Conservation (phyloP, 2,329 filamentous ascomycete genomes). For the Exophiala lecanii-corni region DNA sequence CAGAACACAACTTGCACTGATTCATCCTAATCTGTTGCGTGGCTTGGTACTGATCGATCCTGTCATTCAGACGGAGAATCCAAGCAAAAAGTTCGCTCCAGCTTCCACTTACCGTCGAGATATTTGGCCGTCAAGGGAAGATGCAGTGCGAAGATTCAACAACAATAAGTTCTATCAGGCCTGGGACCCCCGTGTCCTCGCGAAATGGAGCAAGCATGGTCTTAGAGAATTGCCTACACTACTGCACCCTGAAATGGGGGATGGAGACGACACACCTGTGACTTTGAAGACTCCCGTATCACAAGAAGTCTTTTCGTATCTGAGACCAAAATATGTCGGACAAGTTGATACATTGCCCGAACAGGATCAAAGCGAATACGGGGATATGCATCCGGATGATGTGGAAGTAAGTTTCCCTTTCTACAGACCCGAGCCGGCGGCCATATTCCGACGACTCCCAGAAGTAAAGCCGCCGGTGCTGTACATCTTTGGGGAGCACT, state of each 20-base stretch:
- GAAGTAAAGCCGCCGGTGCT: constrained; percentile 40
- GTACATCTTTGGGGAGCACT: constrained; percentile 41
- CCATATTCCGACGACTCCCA: constrained; percentile 37
- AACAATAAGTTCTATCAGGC: constrained; percentile 70
- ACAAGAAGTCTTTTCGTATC: constrained; percentile 65
- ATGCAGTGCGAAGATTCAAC: constrained; percentile 62
- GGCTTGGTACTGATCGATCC: constrained; percentile 70
- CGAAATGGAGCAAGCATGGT: constrained; percentile 67
- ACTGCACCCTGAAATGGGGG: constrained; percentile 50
- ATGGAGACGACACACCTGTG: constrained; percentile 38
- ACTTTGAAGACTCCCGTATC: constrained; percentile 76
- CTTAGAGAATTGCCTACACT: constrained; percentile 66
- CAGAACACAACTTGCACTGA: constrained; percentile 17
- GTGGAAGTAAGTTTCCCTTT: constrained; percentile 35
- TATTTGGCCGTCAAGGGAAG: constrained; percentile 70
- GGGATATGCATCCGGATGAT: constrained; percentile 39
- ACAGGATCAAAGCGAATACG: constrained; percentile 33
- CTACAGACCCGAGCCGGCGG: constrained; percentile 39
- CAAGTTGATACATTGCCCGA: constrained; percentile 34
- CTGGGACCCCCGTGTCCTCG: constrained; percentile 79
- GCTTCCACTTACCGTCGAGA: constrained; percentile 72
- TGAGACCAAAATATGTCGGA: constrained; percentile 53
- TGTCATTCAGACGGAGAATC: constrained; percentile 25
- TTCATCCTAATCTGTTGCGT: constrained; percentile 71
- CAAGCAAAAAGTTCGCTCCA: constrained; percentile 50